Base-by-base conservation (phyloP, 228 moss, liverwort and hornwort genomes). In the Sphagnum fallax region DNA sequence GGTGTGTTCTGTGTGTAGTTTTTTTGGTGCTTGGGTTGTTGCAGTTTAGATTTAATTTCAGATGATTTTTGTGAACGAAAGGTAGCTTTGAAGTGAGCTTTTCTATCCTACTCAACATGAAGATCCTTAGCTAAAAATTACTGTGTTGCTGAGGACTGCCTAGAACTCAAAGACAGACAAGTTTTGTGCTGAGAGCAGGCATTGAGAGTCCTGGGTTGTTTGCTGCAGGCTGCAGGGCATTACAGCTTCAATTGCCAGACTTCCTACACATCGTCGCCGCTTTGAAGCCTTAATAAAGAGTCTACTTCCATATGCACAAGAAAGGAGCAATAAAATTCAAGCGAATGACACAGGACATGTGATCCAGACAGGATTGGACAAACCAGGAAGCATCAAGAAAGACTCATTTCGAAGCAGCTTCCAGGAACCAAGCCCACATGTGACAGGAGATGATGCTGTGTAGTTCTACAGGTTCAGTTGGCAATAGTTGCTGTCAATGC, bases 241-340 rank as follows among this genome's bases (percentile, higher is more conserved):
- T 47, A 47, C 87, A 10, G 72, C 74, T 52, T 70, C 82, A 47
- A 16, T 79, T 63, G 74, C 90, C 52, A 89, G 90, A 75, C 60
- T 95, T 4, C 95, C 95, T 51, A 95, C 95, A 8, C 64, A 79
- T 78, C 90, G 87, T 16, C 83, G 92, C 49, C 89, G 87, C 49
- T 64, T 72, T 66, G 84, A 91, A 78, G 76, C 71, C 61, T 73
- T 82, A 13, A 61, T 89, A 15, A 87, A 91, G 67, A 66, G 32
- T 47, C 71, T 95, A 14, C 71, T 79, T 13, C 48, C 72, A 50
- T 82, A 80, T 82, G 84, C 52, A 47, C 18, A 62, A 62, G 64
- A 64, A 85, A 72, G 15, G 50, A 48, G 5, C 75, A 13, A 48
- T 75, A 75, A 59, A 69, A 14, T 48, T 61, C 69, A 50, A 69